phyloP scores from a whole-genome alignment of 1,284 basidiomycete genomes.

The Takashimella koratensis region DNA sequence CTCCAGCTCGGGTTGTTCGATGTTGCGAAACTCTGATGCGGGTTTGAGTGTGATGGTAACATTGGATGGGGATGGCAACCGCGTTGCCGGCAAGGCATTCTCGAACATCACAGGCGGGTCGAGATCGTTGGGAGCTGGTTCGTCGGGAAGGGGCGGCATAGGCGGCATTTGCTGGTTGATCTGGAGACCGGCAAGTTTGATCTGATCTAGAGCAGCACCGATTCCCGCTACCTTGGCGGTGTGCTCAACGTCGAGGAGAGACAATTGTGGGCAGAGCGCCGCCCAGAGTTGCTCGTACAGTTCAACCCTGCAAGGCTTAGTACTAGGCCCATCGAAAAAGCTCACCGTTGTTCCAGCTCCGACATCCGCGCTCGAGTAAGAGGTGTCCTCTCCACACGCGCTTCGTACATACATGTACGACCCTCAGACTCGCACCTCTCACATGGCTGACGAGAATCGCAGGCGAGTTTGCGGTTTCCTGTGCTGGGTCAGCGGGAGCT shows the following conservation, averaged over 20 bases:
- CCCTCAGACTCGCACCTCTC: background rate
- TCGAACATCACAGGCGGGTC: background rate
- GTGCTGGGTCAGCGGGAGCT: background rate
- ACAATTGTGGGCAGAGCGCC: background rate
- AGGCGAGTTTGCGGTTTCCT: slow-evolving; percentile 1
- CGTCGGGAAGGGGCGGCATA: background rate
- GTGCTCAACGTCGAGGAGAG: background rate
- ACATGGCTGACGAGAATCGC: background rate
- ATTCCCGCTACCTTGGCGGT: background rate
- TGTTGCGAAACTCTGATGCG: background rate
- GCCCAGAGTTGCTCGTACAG: slow-evolving; percentile 1
- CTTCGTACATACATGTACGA: slow-evolving; percentile 10
- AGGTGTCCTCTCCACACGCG: slow-evolving; percentile 8
- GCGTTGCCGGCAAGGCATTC: background rate
- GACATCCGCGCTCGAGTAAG: slow-evolving; percentile 24
- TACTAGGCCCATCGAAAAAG: background rate
- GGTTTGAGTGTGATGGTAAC: background rate
- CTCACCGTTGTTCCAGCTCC: slow-evolving; percentile 22
- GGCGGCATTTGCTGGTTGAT: background rate
- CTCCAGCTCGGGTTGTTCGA: background rate
- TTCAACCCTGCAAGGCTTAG: background rate
- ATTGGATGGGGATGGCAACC: background rate
- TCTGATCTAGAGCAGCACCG: background rate
- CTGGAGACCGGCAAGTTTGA: background rate
- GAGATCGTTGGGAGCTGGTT: background rate